A percentile compares a stretch with the other conserved stretches of the same genome.
Evolutionary conservation across 1,284 basidiomycete species (phyloP).

Genomic region (Athelia sp.): DNA sequence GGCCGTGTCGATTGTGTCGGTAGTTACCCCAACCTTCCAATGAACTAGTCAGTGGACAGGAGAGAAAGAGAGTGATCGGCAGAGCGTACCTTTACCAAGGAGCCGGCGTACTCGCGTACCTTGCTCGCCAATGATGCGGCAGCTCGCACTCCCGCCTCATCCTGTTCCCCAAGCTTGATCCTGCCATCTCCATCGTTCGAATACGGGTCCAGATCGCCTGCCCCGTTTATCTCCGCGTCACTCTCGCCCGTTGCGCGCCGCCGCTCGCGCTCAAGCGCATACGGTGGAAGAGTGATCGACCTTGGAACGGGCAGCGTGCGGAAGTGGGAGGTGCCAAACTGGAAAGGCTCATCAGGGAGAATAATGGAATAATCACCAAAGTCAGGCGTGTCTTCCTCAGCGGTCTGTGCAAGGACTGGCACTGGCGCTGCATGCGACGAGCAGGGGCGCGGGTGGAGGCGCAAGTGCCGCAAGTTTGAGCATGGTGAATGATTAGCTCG

Average conservation of each 20-base stretch:
- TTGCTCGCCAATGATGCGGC: constrained; percentile 60
- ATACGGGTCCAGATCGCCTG: constrained; percentile 16
- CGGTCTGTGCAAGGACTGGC: too few relatives aligned
- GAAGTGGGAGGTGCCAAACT: background rate
- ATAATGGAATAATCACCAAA: background rate
- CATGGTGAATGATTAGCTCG: too few relatives aligned
- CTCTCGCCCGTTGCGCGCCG: background rate
- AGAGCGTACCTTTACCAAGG: constrained; percentile 48
- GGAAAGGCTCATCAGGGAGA: background rate
- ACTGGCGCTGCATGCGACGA: too few relatives aligned
- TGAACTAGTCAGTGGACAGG: background rate
- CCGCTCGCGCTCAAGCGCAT: background rate
- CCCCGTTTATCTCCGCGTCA: constrained; percentile 2
- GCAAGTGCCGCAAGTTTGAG: too few relatives aligned
- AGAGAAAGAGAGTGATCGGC: constrained; percentile 1
- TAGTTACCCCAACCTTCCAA: constrained; percentile 67
- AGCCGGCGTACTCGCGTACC: constrained; percentile 54
- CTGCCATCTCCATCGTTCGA: constrained; percentile 25
- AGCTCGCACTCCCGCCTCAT: constrained; percentile 51
- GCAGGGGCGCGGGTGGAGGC: too few relatives aligned
- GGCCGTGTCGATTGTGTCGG: constrained; percentile 63
- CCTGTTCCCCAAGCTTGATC: constrained; percentile 52
- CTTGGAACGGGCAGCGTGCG: background rate
- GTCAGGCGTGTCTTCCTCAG: background rate
- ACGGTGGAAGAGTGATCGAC: background rate